A percentile compares a stretch with the other conserved stretches of the same genome.
Conservation (phyloP, 1,284 basidiomycete species). For the Papiliotrema fonsecae region DNA sequence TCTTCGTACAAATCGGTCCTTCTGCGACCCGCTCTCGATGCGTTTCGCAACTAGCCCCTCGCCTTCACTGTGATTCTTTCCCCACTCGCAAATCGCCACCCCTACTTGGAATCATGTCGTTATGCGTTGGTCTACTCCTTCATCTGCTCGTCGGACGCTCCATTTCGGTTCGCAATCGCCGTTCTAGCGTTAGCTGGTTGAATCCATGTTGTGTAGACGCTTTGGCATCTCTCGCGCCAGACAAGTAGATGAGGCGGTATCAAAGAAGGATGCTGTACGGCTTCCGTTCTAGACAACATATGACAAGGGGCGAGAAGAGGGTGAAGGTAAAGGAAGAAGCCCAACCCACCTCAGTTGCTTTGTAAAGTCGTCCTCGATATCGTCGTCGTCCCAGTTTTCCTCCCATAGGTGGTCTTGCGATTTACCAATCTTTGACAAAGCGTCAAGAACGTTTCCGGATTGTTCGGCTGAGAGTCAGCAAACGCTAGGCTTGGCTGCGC, state of each 20-base stretch:
- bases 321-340: too few species aligned
- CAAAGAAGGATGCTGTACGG: too few species aligned
- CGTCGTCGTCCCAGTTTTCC: slow-evolving; percentile 99
- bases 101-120: too few species aligned
- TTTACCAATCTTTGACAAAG: slow-evolving; percentile 29
- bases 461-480: slow-evolving; percentile 19
- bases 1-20: too few species aligned
- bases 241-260: too few species aligned
- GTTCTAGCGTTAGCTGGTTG: slow-evolving; percentile 14
- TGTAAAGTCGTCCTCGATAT: slow-evolving; percentile 96
- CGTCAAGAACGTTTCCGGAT: slow-evolving; percentile 36
- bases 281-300: not conserved
- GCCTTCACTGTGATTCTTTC: too few species aligned
- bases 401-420: slow-evolving; percentile 72
- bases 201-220: too few species aligned
- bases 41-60: too few species aligned
- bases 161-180: slow-evolving; percentile 38
- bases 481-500: slow-evolving; percentile 1
- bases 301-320: too few species aligned
- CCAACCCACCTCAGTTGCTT: slow-evolving; percentile 76
- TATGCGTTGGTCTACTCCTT: slow-evolving; percentile 29
- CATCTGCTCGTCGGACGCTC: slow-evolving; percentile 37
- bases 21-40: too few species aligned
- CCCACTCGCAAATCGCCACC: too few species aligned
- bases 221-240: too few species aligned